A percentile compares a stretch with the other conserved stretches of the same genome.
These are phyloP conservation scores for Xylaria grammica DNA, from an alignment of 495 filamentous ascomycete genomes.

Conservation along the genomic window DNA sequence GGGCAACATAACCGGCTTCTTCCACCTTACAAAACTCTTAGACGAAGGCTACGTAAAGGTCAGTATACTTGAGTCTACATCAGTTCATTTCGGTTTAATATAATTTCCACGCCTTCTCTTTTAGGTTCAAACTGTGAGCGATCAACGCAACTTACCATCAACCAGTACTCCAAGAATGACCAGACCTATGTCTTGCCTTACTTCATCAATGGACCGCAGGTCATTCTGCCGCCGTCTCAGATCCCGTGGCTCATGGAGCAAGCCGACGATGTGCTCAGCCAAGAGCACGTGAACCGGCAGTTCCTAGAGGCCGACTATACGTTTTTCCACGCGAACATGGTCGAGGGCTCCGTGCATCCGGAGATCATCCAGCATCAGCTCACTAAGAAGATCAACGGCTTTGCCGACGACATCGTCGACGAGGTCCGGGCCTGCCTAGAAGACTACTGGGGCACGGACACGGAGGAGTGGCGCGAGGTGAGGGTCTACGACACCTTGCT, in stretches of 20 bases:
- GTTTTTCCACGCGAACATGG: slow-evolving; percentile 41
- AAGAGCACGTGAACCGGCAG: slow-evolving; percentile 43
- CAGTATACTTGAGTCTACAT: not conserved
- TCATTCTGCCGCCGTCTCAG: slow-evolving; percentile 44
- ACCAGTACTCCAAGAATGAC: slow-evolving; percentile 45
- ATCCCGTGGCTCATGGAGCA: slow-evolving; percentile 52
- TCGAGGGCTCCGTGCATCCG: slow-evolving; percentile 37
- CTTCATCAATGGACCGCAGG: slow-evolving; percentile 46
- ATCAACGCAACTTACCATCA: not conserved
- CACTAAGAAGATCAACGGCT: slow-evolving; percentile 37
- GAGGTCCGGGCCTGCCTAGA: slow-evolving; percentile 40
- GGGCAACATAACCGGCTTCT: slow-evolving; percentile 26
- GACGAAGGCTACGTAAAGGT: slow-evolving; percentile 28
- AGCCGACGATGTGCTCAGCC: slow-evolving; percentile 43
- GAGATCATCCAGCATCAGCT: slow-evolving; percentile 43
- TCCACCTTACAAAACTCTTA: slow-evolving; percentile 20
- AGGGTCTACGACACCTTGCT: slow-evolving; percentile 46
- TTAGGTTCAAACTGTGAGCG: not conserved
- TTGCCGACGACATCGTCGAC: slow-evolving; percentile 45
- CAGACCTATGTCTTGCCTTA: slow-evolving; percentile 47
- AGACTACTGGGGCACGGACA: slow-evolving; percentile 42
- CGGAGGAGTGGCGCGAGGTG: slow-evolving; percentile 44
- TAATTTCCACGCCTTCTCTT: not conserved
- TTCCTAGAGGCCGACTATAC: slow-evolving; percentile 44
- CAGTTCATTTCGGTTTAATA: too few relatives aligned